Evolutionary conservation across 106 monocot species (phyloP).

Genomic region (Hemerocallis citrina): DNA sequence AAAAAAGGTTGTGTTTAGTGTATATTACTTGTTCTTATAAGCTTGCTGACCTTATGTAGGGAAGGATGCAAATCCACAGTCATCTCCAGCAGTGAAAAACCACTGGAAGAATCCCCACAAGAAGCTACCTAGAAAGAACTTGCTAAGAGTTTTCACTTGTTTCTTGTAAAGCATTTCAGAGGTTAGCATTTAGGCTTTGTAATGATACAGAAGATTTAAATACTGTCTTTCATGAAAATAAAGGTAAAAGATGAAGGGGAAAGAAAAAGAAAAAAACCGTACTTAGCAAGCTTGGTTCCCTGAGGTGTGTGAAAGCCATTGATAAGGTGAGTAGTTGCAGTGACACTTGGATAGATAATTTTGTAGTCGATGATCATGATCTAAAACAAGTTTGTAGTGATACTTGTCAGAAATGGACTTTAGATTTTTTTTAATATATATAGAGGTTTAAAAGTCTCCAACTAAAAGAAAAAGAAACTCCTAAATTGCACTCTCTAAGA

Average conservation of each 20-base stretch:
- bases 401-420: too few species aligned
- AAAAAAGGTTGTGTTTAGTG: neutral
- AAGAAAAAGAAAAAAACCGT: too few species aligned
- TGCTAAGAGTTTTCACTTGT: slow-evolving; percentile 45
- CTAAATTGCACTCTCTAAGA: too few species aligned
- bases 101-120: slow-evolving; percentile 83
- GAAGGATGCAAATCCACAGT: slow-evolving; percentile 55
- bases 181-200: neutral
- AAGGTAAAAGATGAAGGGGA: too few species aligned
- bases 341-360: slow-evolving; percentile 25
- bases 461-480: too few species aligned
- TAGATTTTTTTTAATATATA: too few species aligned
- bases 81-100: slow-evolving; percentile 55
- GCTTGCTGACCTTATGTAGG: slow-evolving; percentile 62
- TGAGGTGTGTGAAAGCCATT: slow-evolving; percentile 28
- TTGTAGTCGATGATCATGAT: slow-evolving; percentile 31
- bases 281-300: slow-evolving; percentile 22
- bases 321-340: slow-evolving; percentile 23
- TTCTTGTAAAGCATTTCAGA: slow-evolving; percentile 23
- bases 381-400: neutral
- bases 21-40: slow-evolving; percentile 35
- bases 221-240: too few species aligned
- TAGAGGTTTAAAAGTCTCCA: too few species aligned
- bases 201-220: too few species aligned
- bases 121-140: slow-evolving; percentile 51